Conservation (phyloP, 176 grass and related monocot species). For the Areca catechu region DNA sequence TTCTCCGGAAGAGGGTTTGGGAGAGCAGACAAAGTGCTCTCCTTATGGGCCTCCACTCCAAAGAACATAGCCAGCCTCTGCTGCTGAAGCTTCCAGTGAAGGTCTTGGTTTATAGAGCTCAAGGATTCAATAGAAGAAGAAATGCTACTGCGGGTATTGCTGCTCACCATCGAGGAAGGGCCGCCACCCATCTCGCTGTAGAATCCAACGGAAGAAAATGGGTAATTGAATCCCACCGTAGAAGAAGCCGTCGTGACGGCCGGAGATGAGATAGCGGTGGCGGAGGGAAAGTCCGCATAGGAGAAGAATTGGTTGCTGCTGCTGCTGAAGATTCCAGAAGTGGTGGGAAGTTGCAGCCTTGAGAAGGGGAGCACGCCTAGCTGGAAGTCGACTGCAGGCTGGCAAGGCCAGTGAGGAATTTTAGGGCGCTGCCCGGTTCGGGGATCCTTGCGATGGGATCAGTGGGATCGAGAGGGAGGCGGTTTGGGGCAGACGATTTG, state of each 20-base stretch:
- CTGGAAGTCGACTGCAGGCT: no score
- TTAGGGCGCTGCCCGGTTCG: no score
- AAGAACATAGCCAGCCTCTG: conserved; percentile 66
- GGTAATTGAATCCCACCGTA: conserved; percentile 8
- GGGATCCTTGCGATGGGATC: neutral
- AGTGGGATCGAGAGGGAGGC: neutral
- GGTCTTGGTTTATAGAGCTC: conserved; percentile 97
- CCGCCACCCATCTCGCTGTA: neutral
- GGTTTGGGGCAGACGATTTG: conserved; percentile 32
- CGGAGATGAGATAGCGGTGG: neutral
- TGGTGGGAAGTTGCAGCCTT: no score
- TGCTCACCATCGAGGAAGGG: conserved; percentile 3
- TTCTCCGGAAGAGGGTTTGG: neutral
- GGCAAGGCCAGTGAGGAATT: no score
- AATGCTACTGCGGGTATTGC: conserved; percentile 39
- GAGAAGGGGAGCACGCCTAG: no score
- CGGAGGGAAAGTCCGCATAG: conserved; percentile 30
- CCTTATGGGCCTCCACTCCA: conserved; percentile 26
- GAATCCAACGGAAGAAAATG: neutral
- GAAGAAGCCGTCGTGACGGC: neutral
- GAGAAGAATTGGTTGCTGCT: conserved; percentile 43
- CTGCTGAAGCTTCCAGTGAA: conserved; percentile 94
- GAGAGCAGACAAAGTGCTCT: neutral
- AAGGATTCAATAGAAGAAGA: conserved; percentile 89
- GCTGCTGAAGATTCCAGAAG: neutral